phyloP scores from a whole-genome alignment of 225 moss, liverwort and hornwort genomes.

The Bryoerythrophyllum caledonicum region DNA sequence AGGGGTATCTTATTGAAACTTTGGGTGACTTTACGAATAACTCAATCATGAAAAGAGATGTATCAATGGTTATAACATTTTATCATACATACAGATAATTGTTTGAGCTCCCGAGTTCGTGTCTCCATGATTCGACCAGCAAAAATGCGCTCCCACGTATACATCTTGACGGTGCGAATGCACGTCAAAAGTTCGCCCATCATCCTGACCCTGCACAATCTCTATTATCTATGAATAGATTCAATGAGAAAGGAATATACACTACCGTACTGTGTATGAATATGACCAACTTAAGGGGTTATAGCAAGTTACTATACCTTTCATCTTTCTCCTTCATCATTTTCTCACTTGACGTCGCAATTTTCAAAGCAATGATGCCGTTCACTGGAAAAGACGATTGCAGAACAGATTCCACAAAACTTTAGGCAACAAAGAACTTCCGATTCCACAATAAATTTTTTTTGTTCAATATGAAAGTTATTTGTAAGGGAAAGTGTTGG shows the following conservation, averaged over 20 bases:
- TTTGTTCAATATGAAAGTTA: not conserved
- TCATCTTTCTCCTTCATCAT: slow-evolving; percentile 99
- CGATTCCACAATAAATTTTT: too few species aligned
- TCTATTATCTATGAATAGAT: not conserved
- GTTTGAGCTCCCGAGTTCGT: slow-evolving; percentile 80
- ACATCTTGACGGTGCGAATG: slow-evolving; percentile 94
- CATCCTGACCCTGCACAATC: slow-evolving; percentile 66
- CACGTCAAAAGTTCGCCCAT: slow-evolving; percentile 85
- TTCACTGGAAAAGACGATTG: slow-evolving; percentile 55
- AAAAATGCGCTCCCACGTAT: slow-evolving; percentile 84
- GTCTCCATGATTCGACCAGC: slow-evolving; percentile 69
- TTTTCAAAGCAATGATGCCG: slow-evolving; percentile 77
- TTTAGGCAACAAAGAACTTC: too few species aligned
- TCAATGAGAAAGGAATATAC: not conserved
- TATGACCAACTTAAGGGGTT: not conserved
- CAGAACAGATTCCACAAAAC: not conserved
- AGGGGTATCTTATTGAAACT: too few species aligned
- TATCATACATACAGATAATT: slow-evolving; percentile 69
- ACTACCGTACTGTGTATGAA: slow-evolving; percentile 5
- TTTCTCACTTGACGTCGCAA: slow-evolving; percentile 69
- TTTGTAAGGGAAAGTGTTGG: too few species aligned
- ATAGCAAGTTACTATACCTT: slow-evolving; percentile 48
- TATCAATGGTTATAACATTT: slow-evolving; percentile 7
- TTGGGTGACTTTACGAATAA: too few species aligned
- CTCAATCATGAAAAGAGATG: not conserved